Conservation (phyloP, 306 rosid species). For the Morella rubra region DNA sequence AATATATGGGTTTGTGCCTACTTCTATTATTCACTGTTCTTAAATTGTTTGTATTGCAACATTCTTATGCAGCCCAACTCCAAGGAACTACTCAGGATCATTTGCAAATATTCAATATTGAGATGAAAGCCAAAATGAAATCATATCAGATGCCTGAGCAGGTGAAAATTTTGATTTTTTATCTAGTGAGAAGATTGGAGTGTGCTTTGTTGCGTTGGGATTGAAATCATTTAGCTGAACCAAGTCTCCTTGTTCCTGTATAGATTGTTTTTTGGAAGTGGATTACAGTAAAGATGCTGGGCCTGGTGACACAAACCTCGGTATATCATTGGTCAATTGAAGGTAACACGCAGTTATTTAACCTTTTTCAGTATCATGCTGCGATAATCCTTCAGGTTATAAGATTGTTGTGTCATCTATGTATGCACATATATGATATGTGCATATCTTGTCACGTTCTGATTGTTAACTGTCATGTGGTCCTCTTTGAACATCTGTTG, state of each 20-base stretch:
- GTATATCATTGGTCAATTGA: slow-evolving; percentile 98
- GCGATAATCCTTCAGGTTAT: slow-evolving; percentile 10
- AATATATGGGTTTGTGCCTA: slow-evolving; percentile 8
- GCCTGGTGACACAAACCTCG: slow-evolving; percentile 86
- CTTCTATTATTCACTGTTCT: slow-evolving; percentile 18
- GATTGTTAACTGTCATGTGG: slow-evolving; percentile 29
- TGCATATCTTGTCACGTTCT: neutral
- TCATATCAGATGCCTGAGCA: slow-evolving; percentile 97
- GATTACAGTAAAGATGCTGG: slow-evolving; percentile 90
- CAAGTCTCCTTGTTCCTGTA: slow-evolving; percentile 20
- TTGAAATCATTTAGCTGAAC: slow-evolving; percentile 21
- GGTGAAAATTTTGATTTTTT: slow-evolving; percentile 43
- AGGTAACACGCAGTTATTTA: slow-evolving; percentile 50
- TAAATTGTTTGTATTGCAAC: slow-evolving; percentile 14
- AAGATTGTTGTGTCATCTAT: slow-evolving; percentile 12
- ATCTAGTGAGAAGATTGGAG: slow-evolving; percentile 1
- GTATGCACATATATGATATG: slow-evolving; percentile 1
- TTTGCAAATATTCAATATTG: slow-evolving; percentile 94
- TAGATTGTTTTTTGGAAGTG: slow-evolving; percentile 99
- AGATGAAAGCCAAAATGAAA: slow-evolving; percentile 92
- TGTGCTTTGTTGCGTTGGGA: slow-evolving; percentile 10
- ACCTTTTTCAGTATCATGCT: slow-evolving; percentile 19
- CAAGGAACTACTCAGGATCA: slow-evolving; percentile 99
- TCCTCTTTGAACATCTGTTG: slow-evolving; percentile 27
- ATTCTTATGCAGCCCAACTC: slow-evolving; percentile 72